A percentile compares a stretch with the other conserved stretches of the same genome.
These are phyloP conservation scores for Linum usitatissimum DNA, from an alignment of 345 rosid species.

Conservation along the genomic window DNA sequence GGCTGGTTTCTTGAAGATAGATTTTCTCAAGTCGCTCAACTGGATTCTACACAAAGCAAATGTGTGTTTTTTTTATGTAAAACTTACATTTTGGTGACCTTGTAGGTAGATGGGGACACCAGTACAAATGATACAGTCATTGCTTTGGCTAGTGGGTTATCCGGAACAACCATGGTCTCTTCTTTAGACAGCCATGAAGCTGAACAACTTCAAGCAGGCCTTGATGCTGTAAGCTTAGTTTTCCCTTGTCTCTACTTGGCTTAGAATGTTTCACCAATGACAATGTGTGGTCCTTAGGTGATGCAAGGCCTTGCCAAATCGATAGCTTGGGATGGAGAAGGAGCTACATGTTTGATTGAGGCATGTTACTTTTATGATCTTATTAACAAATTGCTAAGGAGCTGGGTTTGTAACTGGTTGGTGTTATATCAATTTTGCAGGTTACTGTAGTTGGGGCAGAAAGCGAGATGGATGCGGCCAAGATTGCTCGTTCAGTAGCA, in stretches of 20 bases:
- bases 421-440: constrained; percentile 16
- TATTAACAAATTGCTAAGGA: background rate
- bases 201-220: constrained; percentile 74
- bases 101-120: constrained; percentile 93
- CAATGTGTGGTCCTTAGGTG: constrained; percentile 35
- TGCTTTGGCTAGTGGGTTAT: constrained; percentile 81
- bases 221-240: constrained; percentile 61
- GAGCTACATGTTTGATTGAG: constrained; percentile 94
- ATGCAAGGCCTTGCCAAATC: constrained; percentile 99
- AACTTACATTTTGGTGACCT: constrained; percentile 9
- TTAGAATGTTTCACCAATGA: background rate
- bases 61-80: constrained; percentile 1
- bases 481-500: constrained; percentile 83
- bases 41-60: background rate
- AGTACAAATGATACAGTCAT: constrained; percentile 87
- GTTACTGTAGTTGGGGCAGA: constrained; percentile 62
- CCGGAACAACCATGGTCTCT: constrained; percentile 60
- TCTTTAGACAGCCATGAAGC: constrained; percentile 56
- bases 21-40: background rate
- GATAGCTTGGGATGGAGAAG: constrained; percentile 99
- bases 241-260: background rate
- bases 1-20: background rate
- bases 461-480: constrained; percentile 71
- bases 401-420: constrained; percentile 2
- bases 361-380: constrained; percentile 21